Evolutionary conservation across 331 rosid species (phyloP), one percentile per base, ranked within the genome.

Genomic region (Saraca asoca): DNA sequence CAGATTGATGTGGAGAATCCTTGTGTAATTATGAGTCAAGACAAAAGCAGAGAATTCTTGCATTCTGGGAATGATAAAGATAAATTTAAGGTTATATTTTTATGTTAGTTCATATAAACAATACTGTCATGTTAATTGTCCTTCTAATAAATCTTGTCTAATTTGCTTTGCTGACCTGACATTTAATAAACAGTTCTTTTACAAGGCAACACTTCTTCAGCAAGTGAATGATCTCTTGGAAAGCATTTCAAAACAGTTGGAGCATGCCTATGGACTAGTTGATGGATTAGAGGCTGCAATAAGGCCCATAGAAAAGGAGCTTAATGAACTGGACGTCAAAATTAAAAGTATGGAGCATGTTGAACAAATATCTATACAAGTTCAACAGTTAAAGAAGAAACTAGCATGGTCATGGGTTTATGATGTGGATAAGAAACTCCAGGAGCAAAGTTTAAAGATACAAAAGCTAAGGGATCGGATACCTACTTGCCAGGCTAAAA

Each of bases 1-100:
- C 84, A 93, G 98, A 93, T 93, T 76, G 98, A 93, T 81, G 95
- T 90, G 44, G 98, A 93, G 73, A 93, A 93, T 81, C 98, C 98
- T 0, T 93, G 98, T 37, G 95, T 93, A 54, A 78, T 90, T 68
- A 93, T 93, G 98, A 88, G 85, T 81, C 98, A 93, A 77, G 98
- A 93, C 77, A 85, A 86, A 84, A 93, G 98, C 77, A 81, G 96
- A 78, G 98, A 93, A 64, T 93, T 93, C 76, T 81, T 93, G 75
- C 98, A 93, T 84, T 93, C 98, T 64, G 98, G 95, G 64, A 93
- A 81, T 59, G 84, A 83, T 76, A 93, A 78, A 62, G 98, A 93
- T 73, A 93, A 90, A 87, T 93, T 93, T 73, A 90, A 93, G 98
- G 98, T 90, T 66, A 67, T 82, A 52, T 62, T 24, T 24, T 24